A percentile compares a stretch with the other conserved stretches of the same genome.
Evolutionary conservation across 768 basidiomycete genomes (phyloP).

Genomic region (Leccinum rimulosum): DNA sequence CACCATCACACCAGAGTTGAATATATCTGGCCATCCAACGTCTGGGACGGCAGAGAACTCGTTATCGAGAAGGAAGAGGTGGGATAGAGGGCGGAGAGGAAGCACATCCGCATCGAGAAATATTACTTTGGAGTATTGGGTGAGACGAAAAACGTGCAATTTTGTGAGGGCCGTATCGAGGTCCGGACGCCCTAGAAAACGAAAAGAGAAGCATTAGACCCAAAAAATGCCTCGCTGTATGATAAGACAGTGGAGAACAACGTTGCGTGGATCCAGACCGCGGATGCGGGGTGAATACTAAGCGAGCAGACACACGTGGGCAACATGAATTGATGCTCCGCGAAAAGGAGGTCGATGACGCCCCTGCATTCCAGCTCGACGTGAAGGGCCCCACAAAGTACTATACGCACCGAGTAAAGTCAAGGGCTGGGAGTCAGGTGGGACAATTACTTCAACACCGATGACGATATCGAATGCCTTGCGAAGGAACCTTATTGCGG

Average conservation of each 20-base stretch:
- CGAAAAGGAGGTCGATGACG: background rate
- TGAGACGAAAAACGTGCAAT: slow-evolving; percentile 91
- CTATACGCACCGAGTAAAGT: slow-evolving; percentile 70
- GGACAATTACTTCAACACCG: slow-evolving; percentile 86
- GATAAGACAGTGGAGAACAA: slow-evolving; percentile 18
- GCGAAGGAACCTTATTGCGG: slow-evolving; percentile 74
- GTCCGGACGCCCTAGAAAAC: slow-evolving; percentile 80
- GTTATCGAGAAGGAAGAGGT: slow-evolving; percentile 81
- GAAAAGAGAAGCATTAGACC: slow-evolving; percentile 14
- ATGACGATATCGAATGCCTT: slow-evolving; percentile 81
- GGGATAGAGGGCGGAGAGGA: slow-evolving; percentile 82
- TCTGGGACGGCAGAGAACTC: slow-evolving; percentile 94
- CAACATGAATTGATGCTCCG: slow-evolving; percentile 9
- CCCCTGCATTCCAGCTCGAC: background rate
- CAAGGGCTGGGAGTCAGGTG: slow-evolving; percentile 63
- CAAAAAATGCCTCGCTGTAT: background rate
- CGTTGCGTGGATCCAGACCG: slow-evolving; percentile 16
- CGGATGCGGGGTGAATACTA: slow-evolving; percentile 1
- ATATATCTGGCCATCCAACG: slow-evolving; percentile 99
- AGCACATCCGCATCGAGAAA: slow-evolving; percentile 93
- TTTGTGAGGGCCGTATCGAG: slow-evolving; percentile 94
- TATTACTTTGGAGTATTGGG: slow-evolving; percentile 80
- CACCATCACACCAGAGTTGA: slow-evolving; percentile 96
- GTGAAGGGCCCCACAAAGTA: slow-evolving; percentile 6
- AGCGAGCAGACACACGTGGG: slow-evolving; percentile 10